These are phyloP conservation scores for Pleurozium schreberi DNA, from an alignment of 225 moss, liverwort and hornwort genomes.

Conservation along the genomic window DNA sequence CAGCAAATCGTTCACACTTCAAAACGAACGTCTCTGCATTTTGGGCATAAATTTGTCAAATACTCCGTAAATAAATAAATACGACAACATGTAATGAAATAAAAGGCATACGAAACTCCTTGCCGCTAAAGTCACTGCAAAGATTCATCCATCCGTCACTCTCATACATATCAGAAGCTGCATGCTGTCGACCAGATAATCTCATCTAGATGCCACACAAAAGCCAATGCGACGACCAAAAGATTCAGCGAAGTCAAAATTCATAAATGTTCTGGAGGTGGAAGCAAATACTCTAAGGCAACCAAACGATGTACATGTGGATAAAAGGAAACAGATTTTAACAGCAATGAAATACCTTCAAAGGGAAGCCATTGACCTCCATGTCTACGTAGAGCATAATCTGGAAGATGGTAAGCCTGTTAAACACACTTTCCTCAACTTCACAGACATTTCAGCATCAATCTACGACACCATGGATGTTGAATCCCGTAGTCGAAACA, in stretches of 20 bases:
- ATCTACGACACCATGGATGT: background rate
- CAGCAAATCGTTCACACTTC: background rate
- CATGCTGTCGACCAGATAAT: background rate
- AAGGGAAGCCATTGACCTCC: constrained; percentile 94
- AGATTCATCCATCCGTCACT: background rate
- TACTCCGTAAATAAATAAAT: no score
- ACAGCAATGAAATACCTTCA: constrained; percentile 42
- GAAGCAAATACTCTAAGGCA: background rate
- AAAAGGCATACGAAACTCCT: background rate
- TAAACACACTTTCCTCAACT: background rate
- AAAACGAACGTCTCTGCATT: background rate
- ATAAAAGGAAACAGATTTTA: background rate
- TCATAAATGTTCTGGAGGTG: background rate
- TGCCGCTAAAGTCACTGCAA: background rate
- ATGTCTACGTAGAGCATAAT: constrained; percentile 99
- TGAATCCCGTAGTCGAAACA: no score
- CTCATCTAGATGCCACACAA: background rate
- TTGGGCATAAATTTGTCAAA: background rate
- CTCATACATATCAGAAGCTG: background rate
- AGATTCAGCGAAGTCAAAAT: background rate
- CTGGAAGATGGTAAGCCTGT: constrained; percentile 20
- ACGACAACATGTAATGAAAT: background rate
- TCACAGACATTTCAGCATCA: background rate
- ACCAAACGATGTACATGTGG: background rate
- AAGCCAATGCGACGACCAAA: background rate